phyloP scores from a whole-genome alignment of 768 basidiomycete genomes.

The Hydnomerulius pinastri region DNA sequence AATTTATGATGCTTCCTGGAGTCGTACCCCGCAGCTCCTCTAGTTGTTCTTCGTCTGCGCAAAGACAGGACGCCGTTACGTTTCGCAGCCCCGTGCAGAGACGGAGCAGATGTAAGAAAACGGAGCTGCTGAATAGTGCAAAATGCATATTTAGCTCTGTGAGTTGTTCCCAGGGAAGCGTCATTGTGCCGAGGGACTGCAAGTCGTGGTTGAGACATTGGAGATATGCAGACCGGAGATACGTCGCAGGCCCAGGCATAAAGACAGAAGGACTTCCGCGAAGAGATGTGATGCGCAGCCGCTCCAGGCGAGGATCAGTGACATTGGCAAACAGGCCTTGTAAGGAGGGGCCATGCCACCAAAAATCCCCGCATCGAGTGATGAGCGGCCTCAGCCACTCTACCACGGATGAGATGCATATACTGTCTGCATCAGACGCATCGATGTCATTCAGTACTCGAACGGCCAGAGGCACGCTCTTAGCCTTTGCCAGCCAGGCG shows the following conservation, averaged over 20 bases:
- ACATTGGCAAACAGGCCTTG: constrained; percentile 15
- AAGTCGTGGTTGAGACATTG: constrained; percentile 23
- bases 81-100: constrained; percentile 23
- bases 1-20: constrained; percentile 18
- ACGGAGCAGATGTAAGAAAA: constrained; percentile 24
- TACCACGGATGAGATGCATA: constrained; percentile 3
- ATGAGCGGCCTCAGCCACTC: constrained; percentile 27
- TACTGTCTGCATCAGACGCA: constrained; percentile 4
- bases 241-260: constrained; percentile 16
- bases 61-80: constrained; percentile 26
- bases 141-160: constrained; percentile 31
- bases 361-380: constrained; percentile 26
- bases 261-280: constrained; percentile 13
- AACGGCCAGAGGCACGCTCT: constrained; percentile 24
- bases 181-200: constrained; percentile 23
- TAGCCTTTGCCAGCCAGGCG: constrained; percentile 31
- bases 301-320: constrained; percentile 12
- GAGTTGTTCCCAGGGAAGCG: constrained; percentile 28
- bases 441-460: constrained; percentile 29
- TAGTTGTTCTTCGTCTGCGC: constrained; percentile 19
- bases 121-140: constrained; percentile 19
- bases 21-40: constrained; percentile 5
- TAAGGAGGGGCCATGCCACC: constrained; percentile 34
- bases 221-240: constrained; percentile 21
- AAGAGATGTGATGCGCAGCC: constrained; percentile 22